phyloP scores from a whole-genome alignment of 2,329 filamentous ascomycete species.

The Bertia moriformis region DNA sequence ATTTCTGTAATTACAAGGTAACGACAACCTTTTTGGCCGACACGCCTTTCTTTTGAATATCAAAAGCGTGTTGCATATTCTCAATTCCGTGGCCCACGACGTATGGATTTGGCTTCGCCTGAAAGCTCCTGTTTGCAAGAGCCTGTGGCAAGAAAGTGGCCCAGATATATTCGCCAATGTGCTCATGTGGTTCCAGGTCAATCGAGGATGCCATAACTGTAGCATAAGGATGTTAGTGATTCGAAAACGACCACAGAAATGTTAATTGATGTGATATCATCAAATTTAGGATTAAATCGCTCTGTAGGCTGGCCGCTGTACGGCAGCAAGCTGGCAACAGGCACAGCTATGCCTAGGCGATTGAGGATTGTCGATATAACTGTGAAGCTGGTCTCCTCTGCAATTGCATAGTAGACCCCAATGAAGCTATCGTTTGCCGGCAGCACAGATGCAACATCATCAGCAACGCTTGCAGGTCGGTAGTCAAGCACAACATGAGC shows the following conservation, averaged over 20 bases:
- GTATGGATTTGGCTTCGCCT: conserved; percentile 19
- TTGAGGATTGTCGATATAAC: no score
- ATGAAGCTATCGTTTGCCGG: not conserved
- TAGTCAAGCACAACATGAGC: conserved; percentile 29
- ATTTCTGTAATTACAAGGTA: no score
- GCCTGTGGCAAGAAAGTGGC: conserved; percentile 21
- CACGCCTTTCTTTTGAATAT: conserved; percentile 14
- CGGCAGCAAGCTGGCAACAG: not conserved
- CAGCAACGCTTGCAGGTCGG: conserved; percentile 12
- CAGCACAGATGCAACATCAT: conserved; percentile 11
- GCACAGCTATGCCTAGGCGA: no score
- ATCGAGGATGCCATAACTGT: no score
- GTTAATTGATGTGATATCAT: conserved; percentile 7
- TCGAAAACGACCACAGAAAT: conserved; percentile 10
- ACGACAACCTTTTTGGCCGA: conserved; percentile 23
- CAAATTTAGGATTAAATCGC: not conserved
- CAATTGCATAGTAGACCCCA: not conserved
- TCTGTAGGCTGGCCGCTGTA: not conserved
- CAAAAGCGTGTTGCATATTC: conserved; percentile 20
- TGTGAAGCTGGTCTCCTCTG: no score
- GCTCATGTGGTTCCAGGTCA: conserved; percentile 13
- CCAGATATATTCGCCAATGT: conserved; percentile 16
- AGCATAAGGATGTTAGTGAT: no score
- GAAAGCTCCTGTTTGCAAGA: conserved; percentile 16
- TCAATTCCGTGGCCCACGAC: conserved; percentile 25